Base-by-base conservation (phyloP, 202 grass and related monocot genomes). In the Musa balbisiana region DNA sequence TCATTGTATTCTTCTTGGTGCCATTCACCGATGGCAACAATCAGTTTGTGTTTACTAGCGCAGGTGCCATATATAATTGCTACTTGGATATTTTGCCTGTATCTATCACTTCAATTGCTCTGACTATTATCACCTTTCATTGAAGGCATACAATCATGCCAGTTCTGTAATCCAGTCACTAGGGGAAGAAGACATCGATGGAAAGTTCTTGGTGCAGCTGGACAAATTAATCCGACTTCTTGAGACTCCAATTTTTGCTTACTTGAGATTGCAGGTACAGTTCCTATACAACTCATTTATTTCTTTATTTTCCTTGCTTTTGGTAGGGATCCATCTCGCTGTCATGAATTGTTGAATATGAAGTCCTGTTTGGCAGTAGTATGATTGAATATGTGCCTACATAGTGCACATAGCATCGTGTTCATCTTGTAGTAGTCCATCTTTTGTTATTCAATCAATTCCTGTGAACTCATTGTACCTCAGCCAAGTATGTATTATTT, bases 181-280 rank as follows among this genome's bases (percentile, higher is more conserved):
- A 63, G 85, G 83, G 55, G 93, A 97, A 79, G 93, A 97, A 78
- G 93, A 97, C 80, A 95, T 99, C 80, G 90, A 95, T 76, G 85
- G 90, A 73, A 99, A 92, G 80, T 99, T 99, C 79, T 80, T 99
- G 78, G 91, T 99, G 71, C 96, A 95, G 43, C 73, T 99, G 54
- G 96, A 99, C 83, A 99, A 99, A 80, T 85, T 99, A 74, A 90
- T 87, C 75, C 91, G 91, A 55, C 75, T 99, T 15, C 83, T 99
- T 51, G 96, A 99, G 72, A 95, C 96, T 84, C 96, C 96, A 52
- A 92, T 99, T 73, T 99, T 99, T 81, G 84, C 96, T 90, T 99
- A 92, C 84, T 53, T 99, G 56, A 91, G 96, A 86, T 84, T 99
- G 78, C 96, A 99, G 96, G 96, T 90, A 86, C 59, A 51, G 74